Evolutionary conservation across 805 yeast species (phyloP).

Genomic region (Isabelozyma rhagii): DNA sequence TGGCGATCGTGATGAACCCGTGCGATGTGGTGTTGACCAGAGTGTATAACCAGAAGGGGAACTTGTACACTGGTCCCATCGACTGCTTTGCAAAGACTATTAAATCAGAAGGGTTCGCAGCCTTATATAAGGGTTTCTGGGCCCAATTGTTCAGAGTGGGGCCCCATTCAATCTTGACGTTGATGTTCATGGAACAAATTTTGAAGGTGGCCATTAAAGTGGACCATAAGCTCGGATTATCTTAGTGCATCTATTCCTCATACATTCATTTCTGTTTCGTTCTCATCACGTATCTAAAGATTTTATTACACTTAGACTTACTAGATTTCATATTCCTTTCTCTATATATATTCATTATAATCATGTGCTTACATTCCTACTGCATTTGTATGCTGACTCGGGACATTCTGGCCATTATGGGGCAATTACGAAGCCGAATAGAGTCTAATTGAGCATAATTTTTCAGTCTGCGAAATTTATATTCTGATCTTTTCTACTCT

Average conservation of each 20-base stretch:
- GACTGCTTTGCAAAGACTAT: conserved; percentile 89
- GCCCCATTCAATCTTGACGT: conserved; percentile 87
- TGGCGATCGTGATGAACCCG: conserved; percentile 94
- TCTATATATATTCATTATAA: too few species aligned
- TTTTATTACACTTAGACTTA: too few species aligned
- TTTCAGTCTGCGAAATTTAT: not conserved
- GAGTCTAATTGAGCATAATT: too few species aligned
- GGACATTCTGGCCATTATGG: too few species aligned
- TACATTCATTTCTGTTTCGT: too few species aligned
- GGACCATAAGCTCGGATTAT: conserved; percentile 15
- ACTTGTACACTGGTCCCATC: conserved; percentile 78
- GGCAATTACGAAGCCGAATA: too few species aligned
- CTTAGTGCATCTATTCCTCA: not conserved
- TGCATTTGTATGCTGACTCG: too few species aligned
- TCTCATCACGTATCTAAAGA: too few species aligned
- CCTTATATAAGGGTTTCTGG: conserved; percentile 91
- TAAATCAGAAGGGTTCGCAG: conserved; percentile 75
- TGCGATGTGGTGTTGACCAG: conserved; percentile 95
- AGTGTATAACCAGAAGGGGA: conserved; percentile 91
- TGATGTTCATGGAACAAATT: conserved; percentile 95
- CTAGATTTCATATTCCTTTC: too few species aligned
- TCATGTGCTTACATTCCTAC: too few species aligned
- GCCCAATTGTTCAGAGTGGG: conserved; percentile 92
- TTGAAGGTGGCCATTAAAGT: conserved; percentile 52
- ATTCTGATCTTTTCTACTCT: not conserved